phyloP scores from a whole-genome alignment of 2,329 filamentous ascomycete genomes.

The Colletotrichum tofieldiae region DNA sequence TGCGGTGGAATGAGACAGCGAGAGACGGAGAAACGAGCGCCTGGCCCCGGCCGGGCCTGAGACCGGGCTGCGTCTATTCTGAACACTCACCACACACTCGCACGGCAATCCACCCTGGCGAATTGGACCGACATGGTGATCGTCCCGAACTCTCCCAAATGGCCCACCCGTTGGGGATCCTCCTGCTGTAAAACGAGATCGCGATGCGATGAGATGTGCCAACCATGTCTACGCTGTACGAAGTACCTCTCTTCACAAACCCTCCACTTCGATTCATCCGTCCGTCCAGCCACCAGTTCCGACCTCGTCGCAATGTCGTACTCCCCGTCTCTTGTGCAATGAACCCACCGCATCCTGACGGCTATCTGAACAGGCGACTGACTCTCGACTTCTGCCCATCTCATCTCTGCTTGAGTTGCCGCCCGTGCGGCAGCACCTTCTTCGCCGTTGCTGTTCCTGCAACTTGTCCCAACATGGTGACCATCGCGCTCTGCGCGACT shows the following conservation, averaged over 20 bases:
- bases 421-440: slow-evolving; percentile 15
- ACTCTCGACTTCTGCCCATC: slow-evolving; percentile 24
- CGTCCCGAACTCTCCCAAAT: slow-evolving; percentile 36
- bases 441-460: neutral
- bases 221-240: neutral
- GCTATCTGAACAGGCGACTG: neutral
- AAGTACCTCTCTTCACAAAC: neutral
- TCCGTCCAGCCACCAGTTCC: neutral
- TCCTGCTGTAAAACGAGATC: slow-evolving; percentile 1
- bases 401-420: slow-evolving; percentile 17
- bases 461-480: slow-evolving; percentile 37
- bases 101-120: slow-evolving; percentile 1
- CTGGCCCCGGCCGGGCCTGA: neutral
- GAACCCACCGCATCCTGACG: neutral
- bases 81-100: neutral
- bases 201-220: slow-evolving; percentile 4
- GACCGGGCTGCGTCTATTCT: neutral
- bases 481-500: slow-evolving; percentile 27
- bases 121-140: slow-evolving; percentile 37
- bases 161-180: slow-evolving; percentile 21
- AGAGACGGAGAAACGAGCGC: neutral
- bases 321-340: slow-evolving; percentile 6
- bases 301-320: neutral
- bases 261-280: slow-evolving; percentile 1
- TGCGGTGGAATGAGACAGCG: neutral